These are phyloP conservation scores for Seiridium unicorne DNA, from an alignment of 2,329 filamentous ascomycete species.

Conservation along the genomic window DNA sequence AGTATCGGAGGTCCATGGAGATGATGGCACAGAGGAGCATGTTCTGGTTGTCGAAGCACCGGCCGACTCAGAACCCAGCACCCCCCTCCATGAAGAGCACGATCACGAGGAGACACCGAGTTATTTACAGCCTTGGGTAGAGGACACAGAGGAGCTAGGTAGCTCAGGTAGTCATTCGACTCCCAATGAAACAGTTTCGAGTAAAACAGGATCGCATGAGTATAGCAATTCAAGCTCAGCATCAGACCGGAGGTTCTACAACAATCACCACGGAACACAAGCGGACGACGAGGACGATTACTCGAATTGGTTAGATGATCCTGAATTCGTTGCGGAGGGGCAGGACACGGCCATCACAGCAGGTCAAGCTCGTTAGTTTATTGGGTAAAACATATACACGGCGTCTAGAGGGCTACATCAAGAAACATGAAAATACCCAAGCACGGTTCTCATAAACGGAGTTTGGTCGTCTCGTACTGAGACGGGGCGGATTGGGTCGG, in stretches of 20 bases:
- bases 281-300: constrained; percentile 26
- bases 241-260: neutral
- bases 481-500: no score
- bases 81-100: constrained; percentile 17
- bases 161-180: constrained; percentile 8
- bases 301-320: constrained; percentile 28
- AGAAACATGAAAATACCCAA: neutral
- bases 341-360: constrained; percentile 3
- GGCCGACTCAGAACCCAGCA: constrained; percentile 27
- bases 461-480: neutral
- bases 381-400: no score
- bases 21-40: constrained; percentile 24
- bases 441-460: neutral
- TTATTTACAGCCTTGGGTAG: constrained; percentile 26
- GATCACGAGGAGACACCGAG: constrained; percentile 11
- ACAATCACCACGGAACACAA: constrained; percentile 5
- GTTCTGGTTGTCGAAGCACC: constrained; percentile 29
- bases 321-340: constrained; percentile 18
- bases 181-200: constrained; percentile 2
- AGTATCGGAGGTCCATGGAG: constrained; percentile 23
- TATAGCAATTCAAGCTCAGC: neutral
- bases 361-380: neutral
- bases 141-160: constrained; percentile 23
- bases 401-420: neutral
- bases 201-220: neutral